A percentile compares a stretch with the other conserved stretches of the same genome.
phyloP scores from a whole-genome alignment of 2,329 filamentous ascomycete species.

The Sporothrix inflata region DNA sequence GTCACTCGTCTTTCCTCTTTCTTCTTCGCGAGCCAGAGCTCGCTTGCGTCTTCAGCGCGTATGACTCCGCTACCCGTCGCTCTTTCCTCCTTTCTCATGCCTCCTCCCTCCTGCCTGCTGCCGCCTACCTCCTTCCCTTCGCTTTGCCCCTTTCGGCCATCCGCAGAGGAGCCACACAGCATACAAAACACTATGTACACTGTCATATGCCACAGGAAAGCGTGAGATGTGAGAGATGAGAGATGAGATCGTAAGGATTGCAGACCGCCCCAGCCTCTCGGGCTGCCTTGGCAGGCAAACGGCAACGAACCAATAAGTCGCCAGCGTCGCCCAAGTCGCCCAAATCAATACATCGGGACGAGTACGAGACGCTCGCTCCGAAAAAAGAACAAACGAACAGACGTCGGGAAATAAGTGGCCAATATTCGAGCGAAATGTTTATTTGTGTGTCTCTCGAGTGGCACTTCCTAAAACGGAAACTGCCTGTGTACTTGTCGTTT shows the following conservation, averaged over 20 bases:
- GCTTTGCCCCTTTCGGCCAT: slow-evolving; percentile 3
- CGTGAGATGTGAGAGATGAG: slow-evolving; percentile 18
- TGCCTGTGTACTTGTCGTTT: neutral
- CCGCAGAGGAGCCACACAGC: slow-evolving; percentile 1
- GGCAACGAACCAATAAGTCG: slow-evolving; percentile 1
- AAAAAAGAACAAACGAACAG: slow-evolving; percentile 1
- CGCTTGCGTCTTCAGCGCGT: slow-evolving; percentile 8
- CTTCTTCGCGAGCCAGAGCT: neutral
- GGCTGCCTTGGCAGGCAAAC: neutral
- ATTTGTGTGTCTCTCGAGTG: slow-evolving; percentile 10
- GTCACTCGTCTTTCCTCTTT: neutral
- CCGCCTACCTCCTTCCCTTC: neutral
- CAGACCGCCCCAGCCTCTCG: slow-evolving; percentile 8
- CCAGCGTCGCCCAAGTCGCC: neutral
- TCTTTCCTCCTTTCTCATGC: neutral
- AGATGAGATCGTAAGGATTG: slow-evolving; percentile 14
- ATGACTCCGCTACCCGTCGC: slow-evolving; percentile 17
- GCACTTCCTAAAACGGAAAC: slow-evolving; percentile 28
- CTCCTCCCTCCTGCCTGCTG: neutral
- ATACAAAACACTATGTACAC: neutral
- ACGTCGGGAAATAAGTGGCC: slow-evolving; percentile 11
- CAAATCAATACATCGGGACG: neutral
- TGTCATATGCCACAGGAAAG: neutral
- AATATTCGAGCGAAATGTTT: slow-evolving; percentile 8
- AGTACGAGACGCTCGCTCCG: neutral